Evolutionary conservation across 768 basidiomycete genomes (phyloP).

Genomic region (Brasilioporus rufonigricans): DNA sequence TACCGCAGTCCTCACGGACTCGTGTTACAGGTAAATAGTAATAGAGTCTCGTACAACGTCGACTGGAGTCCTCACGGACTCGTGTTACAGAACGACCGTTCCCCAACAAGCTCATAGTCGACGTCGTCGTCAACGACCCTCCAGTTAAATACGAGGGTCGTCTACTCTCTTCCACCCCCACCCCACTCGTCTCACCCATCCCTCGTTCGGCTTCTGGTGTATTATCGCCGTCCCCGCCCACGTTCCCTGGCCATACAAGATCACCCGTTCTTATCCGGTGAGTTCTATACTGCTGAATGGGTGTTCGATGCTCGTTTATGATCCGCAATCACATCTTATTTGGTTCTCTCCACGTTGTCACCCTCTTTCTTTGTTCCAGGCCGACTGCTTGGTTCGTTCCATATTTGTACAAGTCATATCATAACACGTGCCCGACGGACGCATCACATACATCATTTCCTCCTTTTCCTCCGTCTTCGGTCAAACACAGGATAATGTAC

Average conservation of each 20-base stretch:
- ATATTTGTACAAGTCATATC: slow-evolving; percentile 13
- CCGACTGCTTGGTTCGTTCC: neutral
- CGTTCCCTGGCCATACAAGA: slow-evolving; percentile 24
- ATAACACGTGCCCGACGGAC: slow-evolving; percentile 15
- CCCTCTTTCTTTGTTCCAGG: slow-evolving; percentile 5
- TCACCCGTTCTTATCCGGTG: slow-evolving; percentile 33
- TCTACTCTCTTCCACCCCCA: too few species aligned
- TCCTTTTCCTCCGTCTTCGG: neutral
- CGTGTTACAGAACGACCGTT: too few species aligned
- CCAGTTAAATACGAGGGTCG: slow-evolving; percentile 30
- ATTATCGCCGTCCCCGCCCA: too few species aligned
- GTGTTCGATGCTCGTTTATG: slow-evolving; percentile 1
- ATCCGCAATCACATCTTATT: neutral
- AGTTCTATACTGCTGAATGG: slow-evolving; percentile 5
- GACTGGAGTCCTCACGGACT: too few species aligned
- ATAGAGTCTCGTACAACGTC: too few species aligned
- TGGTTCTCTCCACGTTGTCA: slow-evolving; percentile 9
- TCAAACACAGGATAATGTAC: slow-evolving; percentile 1
- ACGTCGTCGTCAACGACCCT: too few species aligned
- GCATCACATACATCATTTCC: neutral
- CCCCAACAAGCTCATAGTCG: slow-evolving; percentile 17
- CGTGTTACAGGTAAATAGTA: too few species aligned
- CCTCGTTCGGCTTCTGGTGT: slow-evolving; percentile 1
- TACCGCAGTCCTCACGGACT: too few species aligned
- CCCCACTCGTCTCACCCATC: too few species aligned